Evolutionary conservation across 108 stramenopile species (phyloP).

Genomic region (Phaeodactylum tricornutum): DNA sequence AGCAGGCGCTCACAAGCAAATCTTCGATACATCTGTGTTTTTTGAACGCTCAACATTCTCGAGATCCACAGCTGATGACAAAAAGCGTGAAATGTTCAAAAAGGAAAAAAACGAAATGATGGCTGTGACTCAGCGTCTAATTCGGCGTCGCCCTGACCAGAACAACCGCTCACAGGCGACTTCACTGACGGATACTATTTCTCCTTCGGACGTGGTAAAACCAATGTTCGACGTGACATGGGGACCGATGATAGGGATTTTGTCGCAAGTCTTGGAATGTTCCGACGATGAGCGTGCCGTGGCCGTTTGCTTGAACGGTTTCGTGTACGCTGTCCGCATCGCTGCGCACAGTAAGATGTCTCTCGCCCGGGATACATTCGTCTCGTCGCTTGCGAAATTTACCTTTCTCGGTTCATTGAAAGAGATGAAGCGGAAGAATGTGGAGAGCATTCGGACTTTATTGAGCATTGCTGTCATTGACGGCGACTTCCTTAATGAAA

Average conservation of each 20-base stretch:
- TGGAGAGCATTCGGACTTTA: conserved; percentile 87
- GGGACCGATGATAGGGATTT: conserved; percentile 90
- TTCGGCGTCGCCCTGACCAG: conserved; percentile 14
- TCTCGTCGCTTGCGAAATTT: conserved; percentile 92
- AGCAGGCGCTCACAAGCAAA: conserved; percentile 25
- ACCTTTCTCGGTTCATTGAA: conserved; percentile 85
- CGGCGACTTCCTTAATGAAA: conserved; percentile 89
- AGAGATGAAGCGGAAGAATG: conserved; percentile 91
- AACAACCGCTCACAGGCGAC: neutral
- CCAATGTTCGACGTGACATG: conserved; percentile 99
- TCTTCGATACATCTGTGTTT: conserved; percentile 51
- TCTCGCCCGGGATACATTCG: conserved; percentile 88
- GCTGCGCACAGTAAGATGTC: conserved; percentile 70
- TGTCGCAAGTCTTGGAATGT: conserved; percentile 85
- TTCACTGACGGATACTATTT: conserved; percentile 25
- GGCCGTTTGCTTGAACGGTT: conserved; percentile 76
- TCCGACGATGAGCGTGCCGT: conserved; percentile 70
- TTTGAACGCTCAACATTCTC: conserved; percentile 57
- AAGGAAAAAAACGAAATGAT: conserved; percentile 95
- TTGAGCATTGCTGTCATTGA: conserved; percentile 87
- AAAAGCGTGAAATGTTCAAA: conserved; percentile 70
- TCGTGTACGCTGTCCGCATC: conserved; percentile 74
- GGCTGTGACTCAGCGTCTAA: conserved; percentile 65
- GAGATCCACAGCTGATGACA: conserved; percentile 43
- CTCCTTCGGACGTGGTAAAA: conserved; percentile 69